phyloP scores from a whole-genome alignment of 805 yeast species.

The Zygotorulaspora danielsina region DNA sequence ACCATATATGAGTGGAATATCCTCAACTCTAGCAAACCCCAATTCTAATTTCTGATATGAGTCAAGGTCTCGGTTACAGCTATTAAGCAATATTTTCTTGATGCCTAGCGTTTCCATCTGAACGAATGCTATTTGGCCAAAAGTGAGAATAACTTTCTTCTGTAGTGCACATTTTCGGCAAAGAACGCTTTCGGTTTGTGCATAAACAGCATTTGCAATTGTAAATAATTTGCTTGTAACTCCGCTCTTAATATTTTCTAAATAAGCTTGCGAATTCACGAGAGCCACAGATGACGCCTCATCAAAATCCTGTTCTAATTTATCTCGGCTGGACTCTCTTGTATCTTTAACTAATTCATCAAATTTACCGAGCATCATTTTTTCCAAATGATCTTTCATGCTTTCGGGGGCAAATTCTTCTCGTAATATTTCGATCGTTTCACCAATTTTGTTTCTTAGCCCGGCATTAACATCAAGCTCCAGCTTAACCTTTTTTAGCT shows the following conservation, averaged over 20 bases:
- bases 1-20: constrained; percentile 69
- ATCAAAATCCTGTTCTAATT: constrained; percentile 17
- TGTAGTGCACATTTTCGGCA: constrained; percentile 36
- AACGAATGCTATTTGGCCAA: constrained; percentile 36
- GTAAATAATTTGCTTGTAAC: constrained; percentile 22
- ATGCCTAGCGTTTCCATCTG: constrained; percentile 39
- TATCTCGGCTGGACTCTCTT: constrained; percentile 16
- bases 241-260: constrained; percentile 14
- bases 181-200: constrained; percentile 23
- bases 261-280: constrained; percentile 5
- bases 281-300: constrained; percentile 13
- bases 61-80: constrained; percentile 33
- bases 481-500: constrained; percentile 19
- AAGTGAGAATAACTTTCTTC: constrained; percentile 26
- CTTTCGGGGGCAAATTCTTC: constrained; percentile 12
- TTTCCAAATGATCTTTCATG: constrained; percentile 24
- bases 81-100: constrained; percentile 31
- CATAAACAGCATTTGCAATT: constrained; percentile 28
- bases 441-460: constrained; percentile 12
- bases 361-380: constrained; percentile 26
- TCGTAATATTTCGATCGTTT: constrained; percentile 10
- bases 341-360: constrained; percentile 22
- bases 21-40: constrained; percentile 44
- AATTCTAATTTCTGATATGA: constrained; percentile 24
- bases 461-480: constrained; percentile 18